Base-by-base conservation (phyloP, 441 rosid species). In the Codiaeum variegatum region DNA sequence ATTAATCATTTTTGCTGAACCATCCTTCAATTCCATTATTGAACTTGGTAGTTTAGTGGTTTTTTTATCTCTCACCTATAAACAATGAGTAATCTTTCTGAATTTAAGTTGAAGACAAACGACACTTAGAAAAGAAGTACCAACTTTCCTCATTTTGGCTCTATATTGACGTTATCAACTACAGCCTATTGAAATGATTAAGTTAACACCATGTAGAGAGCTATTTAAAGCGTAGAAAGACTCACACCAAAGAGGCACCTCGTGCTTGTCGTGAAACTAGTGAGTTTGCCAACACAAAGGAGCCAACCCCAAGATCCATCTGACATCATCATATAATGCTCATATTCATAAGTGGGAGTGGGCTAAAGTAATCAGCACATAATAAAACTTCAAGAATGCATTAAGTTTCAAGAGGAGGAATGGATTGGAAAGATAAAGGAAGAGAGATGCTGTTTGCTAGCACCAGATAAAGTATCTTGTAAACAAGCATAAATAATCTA, bases 281-380 rank as follows among this genome's bases (percentile, higher is more conserved):
- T 72, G 99, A 83, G 80, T 92, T 90, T 54, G 88, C 88, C 62
- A 92, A 52, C 40, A 91, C 88, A 88, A 94, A 94, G 73, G 96
- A 92, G 65, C 98, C 99, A 69, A 94, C 98, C 38, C 99, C 99
- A 73, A 92, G 88, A 85, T 92, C 98, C 99, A 92, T 92, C 98
- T 92, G 82, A 82, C 44, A 77, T 24, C 78, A 72, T 76, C 36
- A 61, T 32, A 75, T 31, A 52, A 62, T 59, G 60, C 16, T 46
- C 65, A 46, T 11, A 34, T 29, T 28, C 40, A 36, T 67, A 29
- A 79, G 36, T 62, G n/a, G 23, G 56, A 56, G 47, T 34, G 28
- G 63, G 31, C 52, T 71, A 40, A 74, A n/a, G 11, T 52, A 59
- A 16, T 18, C 64, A 49, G 16, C 26, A 38, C 32, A 55, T 16